A percentile compares a stretch with the other conserved stretches of the same genome.
phyloP scores from a whole-genome alignment of 164 flowering plant species.

The Macadamia tetraphylla region DNA sequence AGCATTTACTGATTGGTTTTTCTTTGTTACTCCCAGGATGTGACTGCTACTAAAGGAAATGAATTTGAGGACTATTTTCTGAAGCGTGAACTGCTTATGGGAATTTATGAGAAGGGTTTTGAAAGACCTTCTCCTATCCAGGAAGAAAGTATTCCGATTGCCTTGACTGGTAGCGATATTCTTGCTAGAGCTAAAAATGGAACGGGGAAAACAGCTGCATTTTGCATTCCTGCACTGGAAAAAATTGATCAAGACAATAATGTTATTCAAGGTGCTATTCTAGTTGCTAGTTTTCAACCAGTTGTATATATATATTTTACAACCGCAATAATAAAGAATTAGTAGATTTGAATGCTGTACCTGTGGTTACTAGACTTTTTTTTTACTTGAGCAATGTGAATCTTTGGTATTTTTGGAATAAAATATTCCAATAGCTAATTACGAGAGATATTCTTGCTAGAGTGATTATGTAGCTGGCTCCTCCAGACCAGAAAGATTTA shows the following conservation, averaged over 20 bases:
- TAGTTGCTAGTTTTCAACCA: neutral
- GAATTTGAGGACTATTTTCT: conserved; percentile 39
- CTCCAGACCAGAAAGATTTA: too few species aligned
- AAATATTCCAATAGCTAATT: neutral
- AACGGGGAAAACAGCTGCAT: conserved; percentile 72
- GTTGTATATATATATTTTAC: too few species aligned
- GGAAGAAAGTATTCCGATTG: conserved; percentile 38
- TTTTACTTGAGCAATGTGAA: neutral
- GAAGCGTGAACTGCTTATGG: conserved; percentile 36
- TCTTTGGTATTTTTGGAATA: neutral
- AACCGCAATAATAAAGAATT: neutral
- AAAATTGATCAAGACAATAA: conserved; percentile 74
- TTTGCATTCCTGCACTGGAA: conserved; percentile 80
- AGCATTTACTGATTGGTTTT: neutral
- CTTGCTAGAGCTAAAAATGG: conserved; percentile 10
- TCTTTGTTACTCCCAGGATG: conserved; percentile 16
- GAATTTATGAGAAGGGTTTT: conserved; percentile 38
- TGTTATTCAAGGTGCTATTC: conserved; percentile 59
- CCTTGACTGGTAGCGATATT: conserved; percentile 30
- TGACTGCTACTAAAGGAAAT: conserved; percentile 38
- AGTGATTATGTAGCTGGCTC: neutral
- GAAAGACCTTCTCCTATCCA: conserved; percentile 38
- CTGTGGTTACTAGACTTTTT: neutral
- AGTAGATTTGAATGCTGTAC: neutral
- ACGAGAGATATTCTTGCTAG: neutral